Evolutionary conservation across 805 yeast genomes (phyloP).

Genomic region (Blastobotrys parvus): DNA sequence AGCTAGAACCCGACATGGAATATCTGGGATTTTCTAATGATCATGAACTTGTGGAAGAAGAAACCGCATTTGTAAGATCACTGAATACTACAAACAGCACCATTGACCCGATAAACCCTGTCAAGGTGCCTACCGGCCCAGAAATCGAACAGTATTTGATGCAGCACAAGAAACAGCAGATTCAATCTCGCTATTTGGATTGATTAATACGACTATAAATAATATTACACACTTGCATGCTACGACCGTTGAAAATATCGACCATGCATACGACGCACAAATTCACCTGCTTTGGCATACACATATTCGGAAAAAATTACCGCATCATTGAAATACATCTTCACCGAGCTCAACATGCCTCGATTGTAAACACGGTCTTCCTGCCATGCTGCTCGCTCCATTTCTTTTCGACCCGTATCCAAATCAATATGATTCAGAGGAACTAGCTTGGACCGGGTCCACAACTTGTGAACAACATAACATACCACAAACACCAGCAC

Average conservation of each 20-base stretch:
- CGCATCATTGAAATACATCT: not conserved
- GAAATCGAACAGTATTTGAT: conserved; percentile 23
- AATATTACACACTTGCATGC: no score
- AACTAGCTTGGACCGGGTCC: conserved; percentile 56
- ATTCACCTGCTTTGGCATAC: not conserved
- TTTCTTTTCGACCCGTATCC: conserved; percentile 78
- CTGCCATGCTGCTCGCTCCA: conserved; percentile 75
- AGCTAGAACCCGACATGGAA: conserved; percentile 17
- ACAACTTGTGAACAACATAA: conserved; percentile 46
- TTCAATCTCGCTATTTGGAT: conserved; percentile 13
- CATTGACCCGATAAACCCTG: conserved; percentile 6
- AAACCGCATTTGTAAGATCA: conserved; percentile 11
- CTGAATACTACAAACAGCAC: not conserved
- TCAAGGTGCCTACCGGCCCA: conserved; percentile 15
- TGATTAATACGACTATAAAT: not conserved
- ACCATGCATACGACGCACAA: not conserved
- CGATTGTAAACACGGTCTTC: conserved; percentile 41
- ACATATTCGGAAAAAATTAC: not conserved
- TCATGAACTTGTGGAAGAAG: conserved; percentile 15
- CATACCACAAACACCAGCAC: conserved; percentile 43
- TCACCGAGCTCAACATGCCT: conserved; percentile 5
- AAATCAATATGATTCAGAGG: conserved; percentile 68
- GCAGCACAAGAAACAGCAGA: conserved; percentile 14
- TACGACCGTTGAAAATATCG: not conserved
- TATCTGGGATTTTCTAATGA: conserved; percentile 27